Evolutionary conservation across 345 rosid species (phyloP).

Genomic region (Sonneratia caseolaris): DNA sequence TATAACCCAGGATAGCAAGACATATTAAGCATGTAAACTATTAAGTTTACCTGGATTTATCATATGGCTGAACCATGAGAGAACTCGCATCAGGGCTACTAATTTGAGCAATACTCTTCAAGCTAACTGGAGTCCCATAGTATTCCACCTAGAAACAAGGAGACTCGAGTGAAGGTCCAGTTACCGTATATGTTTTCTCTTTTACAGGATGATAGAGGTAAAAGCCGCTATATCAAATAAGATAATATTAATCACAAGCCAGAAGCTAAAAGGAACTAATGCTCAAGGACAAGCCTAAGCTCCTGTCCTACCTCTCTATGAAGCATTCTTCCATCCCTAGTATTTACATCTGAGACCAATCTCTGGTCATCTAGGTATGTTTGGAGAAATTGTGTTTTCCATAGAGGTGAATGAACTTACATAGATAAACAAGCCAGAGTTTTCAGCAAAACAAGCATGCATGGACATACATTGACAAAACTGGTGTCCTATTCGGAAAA

Average conservation of each 20-base stretch:
- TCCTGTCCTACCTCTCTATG: not conserved
- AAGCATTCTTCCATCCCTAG: not conserved
- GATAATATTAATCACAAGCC: not conserved
- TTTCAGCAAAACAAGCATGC: not conserved
- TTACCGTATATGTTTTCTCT: not conserved
- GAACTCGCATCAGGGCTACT: slow-evolving; percentile 85
- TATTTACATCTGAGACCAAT: not conserved
- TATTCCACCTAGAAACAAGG: slow-evolving; percentile 58
- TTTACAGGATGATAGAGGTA: not conserved
- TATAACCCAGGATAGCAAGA: not conserved
- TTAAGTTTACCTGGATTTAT: slow-evolving; percentile 66
- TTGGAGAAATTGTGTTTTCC: not conserved
- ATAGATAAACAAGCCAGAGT: not conserved
- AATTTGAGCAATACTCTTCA: slow-evolving; percentile 90
- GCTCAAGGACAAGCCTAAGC: not conserved
- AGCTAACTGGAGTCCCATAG: slow-evolving; percentile 84
- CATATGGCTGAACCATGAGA: slow-evolving; percentile 85
- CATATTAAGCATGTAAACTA: not conserved
- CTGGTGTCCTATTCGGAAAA: not conserved
- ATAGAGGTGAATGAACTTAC: no score
- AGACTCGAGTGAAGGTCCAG: not conserved
- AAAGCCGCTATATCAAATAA: not conserved
- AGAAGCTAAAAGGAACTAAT: not conserved
- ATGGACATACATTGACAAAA: not conserved
- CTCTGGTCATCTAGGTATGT: not conserved